Evolutionary conservation across 108 stramenopile genomes (phyloP).

Genomic region (Bacterosira constricta): DNA sequence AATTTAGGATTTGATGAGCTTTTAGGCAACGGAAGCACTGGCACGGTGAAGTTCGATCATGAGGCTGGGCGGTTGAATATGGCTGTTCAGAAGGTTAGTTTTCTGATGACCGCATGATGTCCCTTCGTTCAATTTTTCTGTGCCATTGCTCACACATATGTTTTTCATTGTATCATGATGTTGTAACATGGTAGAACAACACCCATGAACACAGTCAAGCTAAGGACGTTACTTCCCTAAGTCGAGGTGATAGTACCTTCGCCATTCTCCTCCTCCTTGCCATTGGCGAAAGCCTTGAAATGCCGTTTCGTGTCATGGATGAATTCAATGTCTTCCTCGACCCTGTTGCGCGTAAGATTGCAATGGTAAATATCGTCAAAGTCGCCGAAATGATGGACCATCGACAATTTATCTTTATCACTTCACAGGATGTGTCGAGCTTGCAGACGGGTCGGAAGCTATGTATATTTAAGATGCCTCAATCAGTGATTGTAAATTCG

Average conservation of each 20-base stretch:
- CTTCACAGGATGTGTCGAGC: slow-evolving; percentile 87
- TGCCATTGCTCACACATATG: too few relatives aligned
- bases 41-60: slow-evolving; percentile 75
- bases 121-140: neutral
- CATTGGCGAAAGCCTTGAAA: slow-evolving; percentile 88
- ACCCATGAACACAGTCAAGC: slow-evolving; percentile 62
- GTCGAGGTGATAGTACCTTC: slow-evolving; percentile 83
- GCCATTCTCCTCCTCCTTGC: slow-evolving; percentile 91
- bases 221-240: slow-evolving; percentile 81
- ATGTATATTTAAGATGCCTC: slow-evolving; percentile 70
- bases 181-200: slow-evolving; percentile 46
- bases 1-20: slow-evolving; percentile 69
- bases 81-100: slow-evolving; percentile 61
- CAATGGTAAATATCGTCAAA: slow-evolving; percentile 71
- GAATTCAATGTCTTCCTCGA: slow-evolving; percentile 98
- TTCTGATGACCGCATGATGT: too few relatives aligned
- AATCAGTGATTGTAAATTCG: too few relatives aligned
- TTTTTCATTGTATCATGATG: too few relatives aligned
- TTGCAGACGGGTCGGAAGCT: slow-evolving; percentile 59
- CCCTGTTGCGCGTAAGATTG: slow-evolving; percentile 82
- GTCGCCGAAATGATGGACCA: slow-evolving; percentile 67
- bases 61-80: slow-evolving; percentile 55
- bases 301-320: slow-evolving; percentile 97
- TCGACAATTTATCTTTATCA: slow-evolving; percentile 95
- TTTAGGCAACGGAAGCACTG: slow-evolving; percentile 69